phyloP scores from a whole-genome alignment of 1,284 basidiomycete genomes.

The Trametes hirsuta region DNA sequence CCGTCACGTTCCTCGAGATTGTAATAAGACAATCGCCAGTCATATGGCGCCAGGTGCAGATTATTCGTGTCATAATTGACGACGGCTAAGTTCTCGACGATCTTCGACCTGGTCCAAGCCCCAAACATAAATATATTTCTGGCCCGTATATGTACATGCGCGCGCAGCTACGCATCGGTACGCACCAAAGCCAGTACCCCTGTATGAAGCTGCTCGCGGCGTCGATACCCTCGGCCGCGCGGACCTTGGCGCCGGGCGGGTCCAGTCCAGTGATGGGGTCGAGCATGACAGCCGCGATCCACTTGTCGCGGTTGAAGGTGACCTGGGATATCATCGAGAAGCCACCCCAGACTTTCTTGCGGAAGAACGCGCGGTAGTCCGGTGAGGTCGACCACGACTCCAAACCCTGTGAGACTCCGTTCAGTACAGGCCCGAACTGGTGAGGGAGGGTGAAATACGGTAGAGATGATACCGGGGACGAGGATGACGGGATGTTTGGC shows the following conservation, averaged over 20 bases:
- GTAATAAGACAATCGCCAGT: constrained; percentile 90
- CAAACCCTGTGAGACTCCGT: constrained; percentile 52
- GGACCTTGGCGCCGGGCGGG: constrained; percentile 85
- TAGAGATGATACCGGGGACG: constrained; percentile 81
- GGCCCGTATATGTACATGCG: background rate
- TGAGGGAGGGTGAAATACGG: constrained; percentile 27
- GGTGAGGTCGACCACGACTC: constrained; percentile 87
- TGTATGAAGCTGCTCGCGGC: constrained; percentile 92
- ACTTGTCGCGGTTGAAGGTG: constrained; percentile 82
- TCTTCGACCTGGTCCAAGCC: constrained; percentile 69
- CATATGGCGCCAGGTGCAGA: constrained; percentile 85
- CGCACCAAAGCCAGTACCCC: constrained; percentile 94
- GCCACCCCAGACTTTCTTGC: constrained; percentile 87
- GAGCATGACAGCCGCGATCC: constrained; percentile 90
- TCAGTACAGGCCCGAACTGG: background rate
- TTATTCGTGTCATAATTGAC: constrained; percentile 93
- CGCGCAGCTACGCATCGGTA: constrained; percentile 6
- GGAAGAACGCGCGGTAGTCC: constrained; percentile 80
- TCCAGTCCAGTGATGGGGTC: constrained; percentile 94
- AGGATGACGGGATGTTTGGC: constrained; percentile 82
- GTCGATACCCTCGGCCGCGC: constrained; percentile 91
- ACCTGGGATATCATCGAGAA: constrained; percentile 87
- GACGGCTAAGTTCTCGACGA: constrained; percentile 92
- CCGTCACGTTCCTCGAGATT: constrained; percentile 93
- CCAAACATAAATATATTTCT: constrained; percentile 4